phyloP scores from a whole-genome alignment of 1,139 yeast species.

The Nakaseomyces nivariensis region DNA sequence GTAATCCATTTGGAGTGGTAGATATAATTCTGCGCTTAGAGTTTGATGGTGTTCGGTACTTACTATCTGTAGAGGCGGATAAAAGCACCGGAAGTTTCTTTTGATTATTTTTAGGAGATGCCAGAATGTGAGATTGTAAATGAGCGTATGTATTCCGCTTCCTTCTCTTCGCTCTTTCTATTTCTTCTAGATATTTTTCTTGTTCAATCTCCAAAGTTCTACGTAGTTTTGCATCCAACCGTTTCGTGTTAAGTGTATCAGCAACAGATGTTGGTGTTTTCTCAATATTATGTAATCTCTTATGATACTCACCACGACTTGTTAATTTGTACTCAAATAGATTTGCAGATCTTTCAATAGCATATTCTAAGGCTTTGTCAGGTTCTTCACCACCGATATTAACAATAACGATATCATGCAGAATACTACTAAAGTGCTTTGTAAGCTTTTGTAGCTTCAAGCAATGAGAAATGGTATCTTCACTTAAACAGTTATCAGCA shows the following conservation, averaged over 20 bases:
- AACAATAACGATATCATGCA: conserved; percentile 21
- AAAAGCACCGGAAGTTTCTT: conserved; percentile 26
- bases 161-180: conserved; percentile 8
- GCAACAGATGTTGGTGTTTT: conserved; percentile 7
- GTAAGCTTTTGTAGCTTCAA: conserved; percentile 22
- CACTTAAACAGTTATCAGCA: conserved; percentile 21
- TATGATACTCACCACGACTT: conserved; percentile 22
- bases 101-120: conserved; percentile 23
- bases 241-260: conserved; percentile 7
- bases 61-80: conserved; percentile 19
- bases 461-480: conserved; percentile 14
- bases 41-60: conserved; percentile 24
- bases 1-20: conserved; percentile 7
- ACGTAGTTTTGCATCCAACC: conserved; percentile 23
- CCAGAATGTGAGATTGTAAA: conserved; percentile 23
- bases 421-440: conserved; percentile 18
- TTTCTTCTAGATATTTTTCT: conserved; percentile 6
- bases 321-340: conserved; percentile 20
- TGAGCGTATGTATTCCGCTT: conserved; percentile 25
- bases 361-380: conserved; percentile 18
- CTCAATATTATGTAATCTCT: conserved; percentile 11
- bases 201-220: conserved; percentile 21
- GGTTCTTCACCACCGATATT: conserved; percentile 22
- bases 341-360: conserved; percentile 16
- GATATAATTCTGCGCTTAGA: conserved; percentile 10